Conservation (phyloP, 129 eudicot species). For the Tagetes patula region DNA sequence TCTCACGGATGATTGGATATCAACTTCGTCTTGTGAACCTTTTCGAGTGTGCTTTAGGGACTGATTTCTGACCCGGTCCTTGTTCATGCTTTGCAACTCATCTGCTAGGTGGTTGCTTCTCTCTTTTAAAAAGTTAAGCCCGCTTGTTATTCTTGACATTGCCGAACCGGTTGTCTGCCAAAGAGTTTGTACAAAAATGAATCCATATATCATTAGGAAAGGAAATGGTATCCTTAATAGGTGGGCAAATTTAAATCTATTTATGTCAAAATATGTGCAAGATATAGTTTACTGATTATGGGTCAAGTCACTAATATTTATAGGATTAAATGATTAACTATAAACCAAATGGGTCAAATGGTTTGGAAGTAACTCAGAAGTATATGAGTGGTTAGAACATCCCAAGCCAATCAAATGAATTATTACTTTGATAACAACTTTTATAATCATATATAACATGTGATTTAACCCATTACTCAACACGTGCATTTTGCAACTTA, state of each 20-base stretch:
- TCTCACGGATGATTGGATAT: constrained; percentile 20
- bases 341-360: neutral
- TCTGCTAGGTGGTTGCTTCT: constrained; percentile 58
- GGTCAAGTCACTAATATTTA: neutral
- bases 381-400: neutral
- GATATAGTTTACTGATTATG: neutral
- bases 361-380: neutral
- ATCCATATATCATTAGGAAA: too few relatives aligned
- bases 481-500: neutral
- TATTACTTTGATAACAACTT: neutral
- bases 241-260: too few relatives aligned
- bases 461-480: neutral
- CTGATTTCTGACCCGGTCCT: constrained; percentile 40
- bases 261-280: too few relatives aligned
- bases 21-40: constrained; percentile 36
- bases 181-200: neutral
- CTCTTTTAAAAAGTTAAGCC: constrained; percentile 85
- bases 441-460: neutral
- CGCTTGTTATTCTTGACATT: constrained; percentile 74
- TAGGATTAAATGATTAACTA: neutral
- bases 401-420: neutral
- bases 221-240: too few relatives aligned
- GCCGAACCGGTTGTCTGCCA: constrained; percentile 55
- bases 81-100: constrained; percentile 63
- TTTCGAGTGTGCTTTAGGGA: constrained; percentile 28